These are phyloP conservation scores for Nannochloropsis gaditana DNA, from an alignment of 108 stramenopile species.

Conservation along the genomic window DNA sequence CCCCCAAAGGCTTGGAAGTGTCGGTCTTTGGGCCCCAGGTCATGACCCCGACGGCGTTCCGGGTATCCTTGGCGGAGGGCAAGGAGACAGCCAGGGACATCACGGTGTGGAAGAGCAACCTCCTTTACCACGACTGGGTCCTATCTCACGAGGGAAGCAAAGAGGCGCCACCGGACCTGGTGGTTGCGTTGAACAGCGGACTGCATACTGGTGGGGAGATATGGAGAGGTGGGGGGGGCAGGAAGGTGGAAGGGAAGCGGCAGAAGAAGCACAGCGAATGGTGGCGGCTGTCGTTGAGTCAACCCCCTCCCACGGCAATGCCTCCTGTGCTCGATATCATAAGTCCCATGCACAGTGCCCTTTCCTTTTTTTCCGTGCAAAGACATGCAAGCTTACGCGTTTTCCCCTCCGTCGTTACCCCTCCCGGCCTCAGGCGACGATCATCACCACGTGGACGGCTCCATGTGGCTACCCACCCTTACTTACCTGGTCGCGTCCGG, in stretches of 20 bases:
- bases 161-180: not conserved
- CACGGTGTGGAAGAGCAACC: not conserved
- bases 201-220: not conserved
- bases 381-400: too few relatives aligned
- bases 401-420: not conserved
- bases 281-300: not conserved
- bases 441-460: not conserved
- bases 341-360: not conserved
- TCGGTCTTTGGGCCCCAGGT: not conserved
- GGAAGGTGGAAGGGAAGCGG: not conserved
- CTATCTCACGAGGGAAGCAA: not conserved
- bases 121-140: not conserved
- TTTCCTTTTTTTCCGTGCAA: not conserved
- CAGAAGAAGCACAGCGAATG: not conserved
- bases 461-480: conserved; percentile 12
- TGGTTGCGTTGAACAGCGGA: conserved; percentile 1
- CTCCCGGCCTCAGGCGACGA: not conserved
- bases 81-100: not conserved
- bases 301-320: too few relatives aligned
- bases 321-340: too few relatives aligned
- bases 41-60: not conserved
- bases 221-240: not conserved
- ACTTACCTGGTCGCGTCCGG: not conserved
- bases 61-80: not conserved
- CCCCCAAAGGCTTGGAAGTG: not conserved